Evolutionary conservation across 2,329 filamentous ascomycete genomes (phyloP), one percentile per base, ranked within the genome.

Genomic region (Pestalotiopsis sp.): DNA sequence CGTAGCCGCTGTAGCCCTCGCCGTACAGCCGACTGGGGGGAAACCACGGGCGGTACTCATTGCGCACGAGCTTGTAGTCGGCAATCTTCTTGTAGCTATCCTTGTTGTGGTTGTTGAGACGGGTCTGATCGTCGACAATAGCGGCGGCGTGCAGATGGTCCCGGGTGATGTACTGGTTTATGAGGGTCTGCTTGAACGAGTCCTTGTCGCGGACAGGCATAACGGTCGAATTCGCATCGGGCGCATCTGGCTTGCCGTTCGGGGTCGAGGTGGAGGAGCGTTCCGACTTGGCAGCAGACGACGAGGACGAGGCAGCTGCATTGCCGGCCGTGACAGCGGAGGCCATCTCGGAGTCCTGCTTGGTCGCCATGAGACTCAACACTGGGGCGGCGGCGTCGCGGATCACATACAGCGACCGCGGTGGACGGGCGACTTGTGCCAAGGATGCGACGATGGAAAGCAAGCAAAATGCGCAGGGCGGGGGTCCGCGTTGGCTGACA

Each of bases 1-100:
- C 95, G 77, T 92, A 97, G 59, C 95, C 95, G 77, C 89, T 90
- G 79, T 97, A 99, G 67, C 96, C 96, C 74, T 85, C 89, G 80
- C 85, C 92, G 82, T 85, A 94, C 70, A 90, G 84, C 73, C 83
- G 86, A 73, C 82, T 84, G 1, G 88, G 83, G 3, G 87, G 85
- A 68, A 89, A 90, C 77, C 81, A 87, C 61, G 81, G 81, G 69
- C 87, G 85, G 74, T 86, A 88, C 9, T 88, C 84, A 71, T 79
- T 83, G 70, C 86, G 84, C 60, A 93, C 78, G 63, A 85, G 80
- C 69, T 89, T 85, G 83, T 95, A 94, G 77, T 93, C 91, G 70
- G 91, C 87, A 69, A 90, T 87, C 80, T 92, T 91, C 64, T 88
- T 84, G 72, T 88, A 88, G 81, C 91, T 92, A 73, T 89, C 84